Evolutionary conservation across 192 early-diverging fungal genomes (phyloP), one percentile per base, ranked within the genome.

Genomic region (Jimgerdemannia flammicorona): DNA sequence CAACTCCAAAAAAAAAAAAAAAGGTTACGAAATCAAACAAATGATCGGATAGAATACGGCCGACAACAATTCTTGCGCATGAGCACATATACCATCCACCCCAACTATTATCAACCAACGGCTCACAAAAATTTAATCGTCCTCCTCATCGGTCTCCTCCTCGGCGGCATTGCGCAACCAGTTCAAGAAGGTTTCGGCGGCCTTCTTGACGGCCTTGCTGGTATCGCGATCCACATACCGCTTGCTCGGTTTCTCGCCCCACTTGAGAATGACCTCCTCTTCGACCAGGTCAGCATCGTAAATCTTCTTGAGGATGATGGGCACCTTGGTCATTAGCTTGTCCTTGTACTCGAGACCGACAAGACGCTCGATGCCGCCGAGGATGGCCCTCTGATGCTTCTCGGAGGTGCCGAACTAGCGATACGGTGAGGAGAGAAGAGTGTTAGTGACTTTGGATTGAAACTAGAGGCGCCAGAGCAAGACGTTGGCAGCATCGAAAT

Each of bases 131-230:
- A 65, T 19, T 54, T 77, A 71, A 6, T 87, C 84, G 66, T 85
- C 82, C 8, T 83, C 83, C 70, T 90, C 86, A 2, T 93, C 91
- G 10, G 88, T 88, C 44, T 88, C 87, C 71, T 94, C 96, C 79
- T 94, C 94, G 64, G 94, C 93, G 2, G 96, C 98, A 74, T 93
- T 92, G 44, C 88, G 85, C 4, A 98, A 86, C 98, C 97, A 98
- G 70, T 90, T 84, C 65, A 98, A 82, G 82, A 99, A 99, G 49
- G 95, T 93, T 79, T 87, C 88, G 18, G 97, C 95, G 66, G 92
- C 90, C 72, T 93, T 91, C 70, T 92, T 89, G 77, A 98, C 92
- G 69, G 90, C 87, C 85, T 95, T 94, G 82, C 87, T 88, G 40
- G 87, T 85, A 6, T 93, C 92, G 80, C 89, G 87, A 44, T 95